A percentile compares a stretch with the other conserved stretches of the same genome.
phyloP scores from a whole-genome alignment of 495 filamentous ascomycete genomes.

The Eremomyces bilateralis region DNA sequence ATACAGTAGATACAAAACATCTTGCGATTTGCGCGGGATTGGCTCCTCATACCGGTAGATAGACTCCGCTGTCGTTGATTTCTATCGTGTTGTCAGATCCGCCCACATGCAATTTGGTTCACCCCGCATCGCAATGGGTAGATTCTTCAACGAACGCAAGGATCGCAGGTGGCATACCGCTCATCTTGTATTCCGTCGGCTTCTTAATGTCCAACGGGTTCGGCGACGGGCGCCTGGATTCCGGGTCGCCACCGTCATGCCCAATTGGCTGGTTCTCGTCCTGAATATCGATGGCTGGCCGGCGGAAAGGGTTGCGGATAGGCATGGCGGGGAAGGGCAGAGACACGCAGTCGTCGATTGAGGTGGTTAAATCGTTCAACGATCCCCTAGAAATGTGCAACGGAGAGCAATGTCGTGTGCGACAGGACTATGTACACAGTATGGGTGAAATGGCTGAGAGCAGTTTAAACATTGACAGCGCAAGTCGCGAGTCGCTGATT shows the following conservation, averaged over 20 bases:
- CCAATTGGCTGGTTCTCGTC: slow-evolving; percentile 13
- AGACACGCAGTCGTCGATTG: too few relatives aligned
- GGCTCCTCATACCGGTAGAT: slow-evolving; percentile 52
- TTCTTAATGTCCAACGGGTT: slow-evolving; percentile 16
- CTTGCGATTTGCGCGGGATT: background rate
- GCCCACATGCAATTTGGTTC: slow-evolving; percentile 5
- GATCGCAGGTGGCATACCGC: slow-evolving; percentile 11
- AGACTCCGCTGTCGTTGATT: slow-evolving; percentile 90
- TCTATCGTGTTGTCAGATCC: slow-evolving; percentile 28
- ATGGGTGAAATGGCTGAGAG: too few relatives aligned
- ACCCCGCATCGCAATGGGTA: too few relatives aligned
- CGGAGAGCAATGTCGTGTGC: too few relatives aligned
- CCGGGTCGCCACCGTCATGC: slow-evolving; percentile 8
- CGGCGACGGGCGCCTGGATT: slow-evolving; percentile 7
- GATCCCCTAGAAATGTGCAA: too few relatives aligned
- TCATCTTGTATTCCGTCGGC: slow-evolving; percentile 21
- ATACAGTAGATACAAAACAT: slow-evolving; percentile 5
- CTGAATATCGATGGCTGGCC: slow-evolving; percentile 8
- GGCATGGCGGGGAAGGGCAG: slow-evolving; percentile 16
- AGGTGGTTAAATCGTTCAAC: too few relatives aligned
- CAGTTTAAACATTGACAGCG: too few relatives aligned
- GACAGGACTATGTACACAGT: too few relatives aligned
- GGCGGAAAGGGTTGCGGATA: slow-evolving; percentile 21
- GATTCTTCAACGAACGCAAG: background rate
- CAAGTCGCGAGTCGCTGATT: too few relatives aligned